A percentile compares a stretch with the other conserved stretches of the same genome.
Evolutionary conservation across 129 eudicot species (phyloP).

Genomic region (Lactuca saligna): DNA sequence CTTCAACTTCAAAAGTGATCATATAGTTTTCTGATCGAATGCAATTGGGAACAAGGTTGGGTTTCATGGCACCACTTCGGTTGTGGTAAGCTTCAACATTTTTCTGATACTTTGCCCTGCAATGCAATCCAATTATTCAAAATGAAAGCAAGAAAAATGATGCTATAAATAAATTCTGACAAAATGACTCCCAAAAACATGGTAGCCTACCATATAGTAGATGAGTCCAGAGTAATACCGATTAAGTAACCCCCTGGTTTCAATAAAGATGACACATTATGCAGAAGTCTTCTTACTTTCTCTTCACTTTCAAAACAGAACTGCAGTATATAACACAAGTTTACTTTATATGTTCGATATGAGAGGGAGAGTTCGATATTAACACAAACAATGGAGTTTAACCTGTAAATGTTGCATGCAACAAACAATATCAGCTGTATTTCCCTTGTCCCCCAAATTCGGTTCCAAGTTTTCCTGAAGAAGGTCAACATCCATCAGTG

Average conservation of each 20-base stretch:
- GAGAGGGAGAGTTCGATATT: neutral
- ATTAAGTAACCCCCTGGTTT: constrained; percentile 96
- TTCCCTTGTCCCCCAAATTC: constrained; percentile 51
- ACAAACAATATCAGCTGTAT: constrained; percentile 79
- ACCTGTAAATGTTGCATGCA: constrained; percentile 99
- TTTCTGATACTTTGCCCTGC: constrained; percentile 98
- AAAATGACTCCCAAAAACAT: neutral
- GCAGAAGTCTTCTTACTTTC: constrained; percentile 69
- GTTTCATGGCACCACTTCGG: constrained; percentile 74
- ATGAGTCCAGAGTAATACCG: constrained; percentile 95
- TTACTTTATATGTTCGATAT: constrained; percentile 6
- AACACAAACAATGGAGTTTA: constrained; percentile 1
- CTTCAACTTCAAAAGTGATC: constrained; percentile 98
- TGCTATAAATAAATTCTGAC: neutral
- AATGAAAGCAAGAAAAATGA: constrained; percentile 5
- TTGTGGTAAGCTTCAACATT: constrained; percentile 95
- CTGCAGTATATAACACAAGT: constrained; percentile 42
- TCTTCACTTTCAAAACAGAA: constrained; percentile 88
- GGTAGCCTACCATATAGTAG: constrained; percentile 86
- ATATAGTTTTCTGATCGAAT: constrained; percentile 93
- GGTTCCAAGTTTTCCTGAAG: constrained; percentile 69
- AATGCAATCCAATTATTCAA: constrained; percentile 12
- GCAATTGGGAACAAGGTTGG: constrained; percentile 84
- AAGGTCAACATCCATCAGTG: constrained; percentile 8
- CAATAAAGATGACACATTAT: constrained; percentile 80